Percentiles rank a stretch among this genome's conserved stretches.
These are phyloP conservation scores for Benincasa hispida DNA, from an alignment of 306 rosid genomes.

Conservation along the genomic window DNA sequence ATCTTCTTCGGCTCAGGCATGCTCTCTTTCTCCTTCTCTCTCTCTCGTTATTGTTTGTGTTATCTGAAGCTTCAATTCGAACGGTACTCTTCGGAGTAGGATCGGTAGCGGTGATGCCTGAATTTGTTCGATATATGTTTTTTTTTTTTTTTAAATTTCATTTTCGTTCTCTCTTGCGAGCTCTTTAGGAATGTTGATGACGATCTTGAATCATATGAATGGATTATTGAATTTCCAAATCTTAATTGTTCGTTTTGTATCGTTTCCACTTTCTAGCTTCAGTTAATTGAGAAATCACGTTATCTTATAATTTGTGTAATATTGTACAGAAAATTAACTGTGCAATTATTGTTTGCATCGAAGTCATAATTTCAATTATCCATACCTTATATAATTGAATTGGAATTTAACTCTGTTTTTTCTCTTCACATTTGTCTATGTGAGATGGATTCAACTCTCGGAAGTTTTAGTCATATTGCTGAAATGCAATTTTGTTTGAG, in stretches of 20 bases:
- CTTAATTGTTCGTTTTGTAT: background rate
- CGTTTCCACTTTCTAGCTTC: background rate
- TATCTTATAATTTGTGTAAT: background rate
- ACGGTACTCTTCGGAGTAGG: background rate
- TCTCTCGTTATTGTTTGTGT: background rate
- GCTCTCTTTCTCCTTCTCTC: background rate
- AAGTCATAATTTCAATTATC: background rate
- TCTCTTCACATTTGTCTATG: background rate
- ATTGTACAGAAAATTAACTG: background rate
- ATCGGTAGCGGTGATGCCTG: background rate
- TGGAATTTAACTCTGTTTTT: background rate
- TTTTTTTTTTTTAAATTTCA: background rate
- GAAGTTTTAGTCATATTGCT: background rate
- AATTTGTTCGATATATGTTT: background rate
- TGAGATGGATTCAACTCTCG: background rate
- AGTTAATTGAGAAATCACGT: background rate
- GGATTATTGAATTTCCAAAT: background rate
- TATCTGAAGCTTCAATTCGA: background rate
- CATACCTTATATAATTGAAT: background rate
- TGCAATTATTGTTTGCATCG: background rate
- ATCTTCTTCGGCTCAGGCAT: slow-evolving; percentile 63
- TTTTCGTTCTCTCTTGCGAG: background rate
- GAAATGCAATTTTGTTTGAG: background rate
- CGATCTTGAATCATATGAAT: background rate
- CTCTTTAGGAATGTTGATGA: background rate